Conservation (phyloP, 495 filamentous ascomycete species). For the Trichoderma virens region DNA sequence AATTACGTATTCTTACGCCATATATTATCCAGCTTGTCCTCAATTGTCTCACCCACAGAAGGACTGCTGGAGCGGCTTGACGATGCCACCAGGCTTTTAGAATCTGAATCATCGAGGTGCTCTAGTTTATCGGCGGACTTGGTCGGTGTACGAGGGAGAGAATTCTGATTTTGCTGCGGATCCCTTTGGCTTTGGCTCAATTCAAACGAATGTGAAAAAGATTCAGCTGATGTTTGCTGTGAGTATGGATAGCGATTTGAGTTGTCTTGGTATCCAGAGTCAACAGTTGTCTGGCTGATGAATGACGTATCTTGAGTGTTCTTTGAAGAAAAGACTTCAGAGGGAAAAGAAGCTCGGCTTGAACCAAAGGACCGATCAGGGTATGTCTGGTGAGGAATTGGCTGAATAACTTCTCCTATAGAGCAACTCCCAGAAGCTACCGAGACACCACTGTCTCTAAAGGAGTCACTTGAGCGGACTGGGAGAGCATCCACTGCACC, state of each 20-base stretch:
- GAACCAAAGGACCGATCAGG: neutral
- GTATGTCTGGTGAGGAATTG: neutral
- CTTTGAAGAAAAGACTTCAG: neutral
- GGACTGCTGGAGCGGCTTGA: neutral
- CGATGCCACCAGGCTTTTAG: neutral
- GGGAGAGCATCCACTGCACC: constrained; percentile 1
- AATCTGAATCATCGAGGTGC: neutral
- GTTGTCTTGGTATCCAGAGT: neutral
- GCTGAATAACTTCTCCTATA: neutral
- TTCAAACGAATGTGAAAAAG: neutral
- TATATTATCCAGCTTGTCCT: constrained; percentile 19
- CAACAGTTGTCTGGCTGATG: neutral
- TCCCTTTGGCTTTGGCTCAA: no score
- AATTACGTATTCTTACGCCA: constrained; percentile 21
- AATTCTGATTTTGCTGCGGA: neutral
- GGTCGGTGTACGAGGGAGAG: neutral
- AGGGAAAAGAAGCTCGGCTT: neutral
- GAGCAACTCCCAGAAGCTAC: neutral
- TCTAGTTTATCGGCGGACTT: neutral
- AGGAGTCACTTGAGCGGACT: neutral
- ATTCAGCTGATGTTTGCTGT: neutral
- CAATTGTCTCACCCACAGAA: neutral
- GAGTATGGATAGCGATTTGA: neutral
- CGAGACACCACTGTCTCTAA: no score
- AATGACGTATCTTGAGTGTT: neutral